Conservation (phyloP, 805 yeast species). For the Starmerella vitae region DNA sequence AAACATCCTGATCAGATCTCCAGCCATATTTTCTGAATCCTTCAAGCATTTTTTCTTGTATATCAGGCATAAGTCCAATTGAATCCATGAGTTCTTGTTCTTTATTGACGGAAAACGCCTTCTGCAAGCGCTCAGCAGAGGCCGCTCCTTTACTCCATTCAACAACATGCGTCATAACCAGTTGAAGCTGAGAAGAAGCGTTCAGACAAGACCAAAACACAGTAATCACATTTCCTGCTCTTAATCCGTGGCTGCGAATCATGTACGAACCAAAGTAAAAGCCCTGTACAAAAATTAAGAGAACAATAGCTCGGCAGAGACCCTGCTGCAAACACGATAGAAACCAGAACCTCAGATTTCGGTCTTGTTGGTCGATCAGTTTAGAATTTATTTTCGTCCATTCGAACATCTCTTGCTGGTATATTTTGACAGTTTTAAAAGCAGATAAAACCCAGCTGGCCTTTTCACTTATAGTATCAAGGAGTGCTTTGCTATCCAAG, state of each 20-base stretch:
- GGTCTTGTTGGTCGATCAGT: constrained; percentile 30
- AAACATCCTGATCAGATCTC: not conserved
- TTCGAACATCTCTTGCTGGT: constrained; percentile 46
- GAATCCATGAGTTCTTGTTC: constrained; percentile 9
- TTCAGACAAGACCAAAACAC: constrained; percentile 71
- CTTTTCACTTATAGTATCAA: constrained; percentile 44
- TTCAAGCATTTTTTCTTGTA: not conserved
- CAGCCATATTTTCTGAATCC: constrained; percentile 8
- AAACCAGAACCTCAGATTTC: constrained; percentile 32
- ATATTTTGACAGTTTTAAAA: constrained; percentile 46
- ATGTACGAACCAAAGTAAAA: constrained; percentile 79
- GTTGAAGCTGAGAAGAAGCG: constrained; percentile 48
- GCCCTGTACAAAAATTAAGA: constrained; percentile 76
- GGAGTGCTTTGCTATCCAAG: constrained; percentile 40
- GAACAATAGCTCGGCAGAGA: constrained; percentile 40
- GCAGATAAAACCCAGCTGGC: constrained; percentile 59
- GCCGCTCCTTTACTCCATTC: constrained; percentile 59
- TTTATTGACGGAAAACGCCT: constrained; percentile 26
- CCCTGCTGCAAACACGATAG: constrained; percentile 45
- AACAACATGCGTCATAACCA: constrained; percentile 44
- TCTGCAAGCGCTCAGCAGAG: constrained; percentile 41
- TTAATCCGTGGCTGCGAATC: constrained; percentile 38
- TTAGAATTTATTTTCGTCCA: constrained; percentile 29
- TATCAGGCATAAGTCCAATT: constrained; percentile 21
- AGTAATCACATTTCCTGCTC: constrained; percentile 57